Conservation (phyloP, 768 basidiomycete species). For the Galerina marginata region DNA sequence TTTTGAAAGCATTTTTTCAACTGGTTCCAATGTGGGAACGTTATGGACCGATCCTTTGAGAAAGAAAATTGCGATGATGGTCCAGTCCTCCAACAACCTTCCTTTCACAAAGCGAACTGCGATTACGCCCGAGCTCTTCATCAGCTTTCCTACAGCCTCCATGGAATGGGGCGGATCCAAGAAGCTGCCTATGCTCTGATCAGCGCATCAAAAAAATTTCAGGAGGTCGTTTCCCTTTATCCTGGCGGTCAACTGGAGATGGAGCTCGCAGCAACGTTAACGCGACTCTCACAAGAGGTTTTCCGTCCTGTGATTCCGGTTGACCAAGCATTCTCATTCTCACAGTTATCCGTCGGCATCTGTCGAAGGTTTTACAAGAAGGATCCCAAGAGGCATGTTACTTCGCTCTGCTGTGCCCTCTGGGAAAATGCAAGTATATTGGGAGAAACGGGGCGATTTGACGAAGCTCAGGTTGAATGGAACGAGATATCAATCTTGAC, state of each 20-base stretch:
- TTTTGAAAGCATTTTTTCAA: constrained; percentile 5
- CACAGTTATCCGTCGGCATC: neutral
- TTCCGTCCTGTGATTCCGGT: neutral
- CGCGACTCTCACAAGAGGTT: constrained; percentile 2
- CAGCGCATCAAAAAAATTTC: constrained; percentile 1
- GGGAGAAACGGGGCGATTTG: neutral
- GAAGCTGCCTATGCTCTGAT: constrained; percentile 7
- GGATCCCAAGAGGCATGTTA: neutral
- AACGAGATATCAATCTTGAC: neutral
- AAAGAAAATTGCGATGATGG: neutral
- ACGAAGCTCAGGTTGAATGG: neutral
- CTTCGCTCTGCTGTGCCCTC: constrained; percentile 5
- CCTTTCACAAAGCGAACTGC: neutral
- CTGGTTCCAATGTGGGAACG: neutral
- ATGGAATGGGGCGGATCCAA: constrained; percentile 1
- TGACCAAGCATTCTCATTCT: neutral
- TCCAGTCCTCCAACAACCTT: neutral
- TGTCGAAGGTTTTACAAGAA: constrained; percentile 1
- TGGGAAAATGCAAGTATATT: constrained; percentile 4
- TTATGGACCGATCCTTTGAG: neutral
- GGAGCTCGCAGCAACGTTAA: constrained; percentile 5
- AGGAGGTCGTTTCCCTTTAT: neutral
- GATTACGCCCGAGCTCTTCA: constrained; percentile 7
- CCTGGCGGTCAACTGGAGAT: neutral
- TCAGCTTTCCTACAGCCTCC: constrained; percentile 7